These are phyloP conservation scores for Globisporangium radiosum DNA, from an alignment of 352 stramenopile genomes.

Conservation along the genomic window DNA sequence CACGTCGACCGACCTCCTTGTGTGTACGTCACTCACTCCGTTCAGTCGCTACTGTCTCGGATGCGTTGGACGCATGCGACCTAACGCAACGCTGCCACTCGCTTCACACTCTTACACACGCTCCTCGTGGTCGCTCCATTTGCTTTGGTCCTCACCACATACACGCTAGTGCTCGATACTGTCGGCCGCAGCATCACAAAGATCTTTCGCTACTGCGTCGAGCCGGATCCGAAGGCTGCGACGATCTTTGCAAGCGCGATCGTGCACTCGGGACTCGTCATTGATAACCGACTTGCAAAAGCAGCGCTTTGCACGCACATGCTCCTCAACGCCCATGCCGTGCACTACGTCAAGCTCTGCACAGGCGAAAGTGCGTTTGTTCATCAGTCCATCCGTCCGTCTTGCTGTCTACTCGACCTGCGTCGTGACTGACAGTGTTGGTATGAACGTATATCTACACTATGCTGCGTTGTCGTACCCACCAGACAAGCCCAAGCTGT, in stretches of 20 bases:
- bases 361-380: constrained; percentile 30
- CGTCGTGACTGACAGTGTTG: too few relatives aligned
- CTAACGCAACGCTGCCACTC: not conserved
- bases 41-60: not conserved
- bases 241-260: constrained; percentile 41
- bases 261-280: constrained; percentile 22
- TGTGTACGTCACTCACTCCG: constrained; percentile 19
- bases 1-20: constrained; percentile 34
- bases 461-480: not conserved
- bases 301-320: constrained; percentile 39
- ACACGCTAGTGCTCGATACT: constrained; percentile 31
- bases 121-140: not conserved
- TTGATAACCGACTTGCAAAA: constrained; percentile 23
- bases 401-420: too few relatives aligned
- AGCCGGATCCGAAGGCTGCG: constrained; percentile 26
- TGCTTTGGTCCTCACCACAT: not conserved
- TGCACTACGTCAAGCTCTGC: constrained; percentile 63
- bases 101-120: not conserved
- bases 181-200: constrained; percentile 48
- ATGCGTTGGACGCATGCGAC: too few relatives aligned
- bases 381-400: not conserved
- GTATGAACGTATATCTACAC: not conserved
- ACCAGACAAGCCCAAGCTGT: constrained; percentile 54
- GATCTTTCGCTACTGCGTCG: constrained; percentile 45
- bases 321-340: constrained; percentile 38